These are phyloP conservation scores for Sphagnum fallax DNA, from an alignment of 228 moss, liverwort and hornwort genomes.

Conservation along the genomic window DNA sequence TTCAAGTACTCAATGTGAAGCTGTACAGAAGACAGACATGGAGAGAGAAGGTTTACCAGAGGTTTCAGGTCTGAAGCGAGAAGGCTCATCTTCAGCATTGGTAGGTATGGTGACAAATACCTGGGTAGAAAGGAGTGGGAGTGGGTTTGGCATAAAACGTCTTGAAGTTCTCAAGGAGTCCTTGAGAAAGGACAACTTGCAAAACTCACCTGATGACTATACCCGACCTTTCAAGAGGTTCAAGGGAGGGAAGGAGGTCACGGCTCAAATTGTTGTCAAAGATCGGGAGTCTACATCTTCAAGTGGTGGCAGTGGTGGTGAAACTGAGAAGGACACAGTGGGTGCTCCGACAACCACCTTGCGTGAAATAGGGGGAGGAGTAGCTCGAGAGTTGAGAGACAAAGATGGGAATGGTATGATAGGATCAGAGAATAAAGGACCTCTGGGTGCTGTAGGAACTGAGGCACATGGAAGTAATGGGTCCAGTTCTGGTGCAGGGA, in stretches of 20 bases:
- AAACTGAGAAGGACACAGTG: slow-evolving; percentile 28
- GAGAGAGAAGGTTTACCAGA: slow-evolving; percentile 21
- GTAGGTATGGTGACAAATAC: slow-evolving; percentile 15
- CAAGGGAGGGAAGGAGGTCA: slow-evolving; percentile 67
- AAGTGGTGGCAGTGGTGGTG: slow-evolving; percentile 9
- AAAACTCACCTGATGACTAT: slow-evolving; percentile 56
- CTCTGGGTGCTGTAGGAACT: not conserved
- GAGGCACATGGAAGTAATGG: not conserved
- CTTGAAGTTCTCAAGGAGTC: slow-evolving; percentile 74
- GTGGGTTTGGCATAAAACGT: slow-evolving; percentile 51
- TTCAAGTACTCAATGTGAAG: slow-evolving; percentile 11
- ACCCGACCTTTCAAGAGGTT: slow-evolving; percentile 79
- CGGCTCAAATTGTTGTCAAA: slow-evolving; percentile 20
- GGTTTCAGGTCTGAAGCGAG: slow-evolving; percentile 14
- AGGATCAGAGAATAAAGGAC: slow-evolving; percentile 1
- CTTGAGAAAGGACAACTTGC: slow-evolving; percentile 51
- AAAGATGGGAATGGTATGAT: slow-evolving; percentile 7
- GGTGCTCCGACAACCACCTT: slow-evolving; percentile 1
- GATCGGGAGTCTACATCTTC: slow-evolving; percentile 32
- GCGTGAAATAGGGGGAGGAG: slow-evolving; percentile 15
- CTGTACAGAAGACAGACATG: slow-evolving; percentile 10
- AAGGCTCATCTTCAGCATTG: slow-evolving; percentile 17
- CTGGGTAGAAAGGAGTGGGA: slow-evolving; percentile 38
- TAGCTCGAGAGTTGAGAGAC: slow-evolving; percentile 17
- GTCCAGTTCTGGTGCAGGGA: slow-evolving; percentile 3